Percentiles rank a stretch among this genome's conserved stretches.
phyloP scores from a whole-genome alignment of 176 grass and related monocot genomes.

The Melocanna baccifera region DNA sequence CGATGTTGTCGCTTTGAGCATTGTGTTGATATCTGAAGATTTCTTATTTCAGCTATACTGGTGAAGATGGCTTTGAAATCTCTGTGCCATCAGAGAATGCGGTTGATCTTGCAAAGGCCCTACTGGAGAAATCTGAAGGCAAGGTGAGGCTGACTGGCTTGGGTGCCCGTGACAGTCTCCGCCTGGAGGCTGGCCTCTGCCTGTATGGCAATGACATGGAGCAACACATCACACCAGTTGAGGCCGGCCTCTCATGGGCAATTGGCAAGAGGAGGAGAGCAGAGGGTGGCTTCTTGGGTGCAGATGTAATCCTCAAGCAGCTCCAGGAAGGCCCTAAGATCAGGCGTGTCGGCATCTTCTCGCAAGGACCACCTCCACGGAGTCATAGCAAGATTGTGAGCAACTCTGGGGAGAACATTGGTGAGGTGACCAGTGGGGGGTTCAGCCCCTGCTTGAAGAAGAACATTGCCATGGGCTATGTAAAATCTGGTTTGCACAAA shows the following conservation, averaged over 20 bases:
- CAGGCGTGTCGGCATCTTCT: constrained; percentile 79
- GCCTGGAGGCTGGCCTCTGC: constrained; percentile 93
- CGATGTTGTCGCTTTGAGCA: background rate
- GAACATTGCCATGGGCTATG: constrained; percentile 98
- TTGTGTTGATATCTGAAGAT: constrained; percentile 6
- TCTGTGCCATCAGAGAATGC: constrained; percentile 91
- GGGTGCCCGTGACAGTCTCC: constrained; percentile 93
- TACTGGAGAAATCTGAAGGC: constrained; percentile 86
- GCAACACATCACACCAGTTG: constrained; percentile 86
- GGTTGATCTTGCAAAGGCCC: constrained; percentile 74
- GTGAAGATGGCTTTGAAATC: constrained; percentile 98
- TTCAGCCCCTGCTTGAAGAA: constrained; percentile 98
- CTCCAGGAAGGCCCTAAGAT: constrained; percentile 86
- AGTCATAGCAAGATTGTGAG: constrained; percentile 80
- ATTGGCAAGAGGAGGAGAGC: constrained; percentile 84
- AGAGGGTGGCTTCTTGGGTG: constrained; percentile 88
- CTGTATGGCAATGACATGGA: constrained; percentile 97
- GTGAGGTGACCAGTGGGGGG: constrained; percentile 93
- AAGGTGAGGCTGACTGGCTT: constrained; percentile 83
- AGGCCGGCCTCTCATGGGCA: constrained; percentile 93
- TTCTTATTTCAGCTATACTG: constrained; percentile 80
- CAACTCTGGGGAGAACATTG: constrained; percentile 66
- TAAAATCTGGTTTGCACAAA: constrained; percentile 88
- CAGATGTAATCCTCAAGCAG: constrained; percentile 88
- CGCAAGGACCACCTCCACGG: constrained; percentile 75